Evolutionary conservation across 116 monocot genomes (phyloP), one percentile per base, ranked within the genome.

Genomic region (Trichopus zeylanicus): DNA sequence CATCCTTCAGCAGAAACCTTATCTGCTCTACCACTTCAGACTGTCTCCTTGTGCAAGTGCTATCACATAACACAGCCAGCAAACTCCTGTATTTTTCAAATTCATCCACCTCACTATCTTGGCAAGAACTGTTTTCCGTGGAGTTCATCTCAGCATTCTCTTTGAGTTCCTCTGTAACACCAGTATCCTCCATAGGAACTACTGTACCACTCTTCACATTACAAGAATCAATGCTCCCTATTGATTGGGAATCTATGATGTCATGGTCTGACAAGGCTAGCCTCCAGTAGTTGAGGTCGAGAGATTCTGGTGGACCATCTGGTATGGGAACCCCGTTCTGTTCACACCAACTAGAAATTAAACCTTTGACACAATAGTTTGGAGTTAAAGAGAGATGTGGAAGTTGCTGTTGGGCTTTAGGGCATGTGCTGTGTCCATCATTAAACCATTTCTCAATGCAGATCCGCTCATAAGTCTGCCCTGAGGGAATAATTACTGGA

Each of bases 361-460:
- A 72, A 6, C 81, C 81, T 69, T 97, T 91, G 11, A 87, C 77
- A 63, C 90, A 95, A 71, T 83, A 84, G 68, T 97, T 91, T 29
- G 87, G 91, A 22, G 87, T 90, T 42, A 87, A 25, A 29, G 52
- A 61, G 12, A 87, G 63, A 68, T 94, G 86, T 33, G 81, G 48
- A 30, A 95, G 77, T 62, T 83, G 62, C 53, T 86, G 85, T 31
- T 83, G 89, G 33, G 91, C 91, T 71, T 87, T 97, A 0, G 95
- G 95, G 51, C 87, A 97, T 13, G 95, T 81, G 26, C 49, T 63
- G 66, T 97, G 81, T 7, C 95, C 95, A 46, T 83, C 87, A 46
- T 56, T 68, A 53, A 97, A 87, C 95, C 95, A 97, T 64, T 97
- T 90, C 53, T 97, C 82, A 30, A 97, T 97, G 69, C 83, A 97